A percentile compares a stretch with the other conserved stretches of the same genome.
Conservation (phyloP, 2,329 filamentous ascomycete species). For the Truncatella angustata region DNA sequence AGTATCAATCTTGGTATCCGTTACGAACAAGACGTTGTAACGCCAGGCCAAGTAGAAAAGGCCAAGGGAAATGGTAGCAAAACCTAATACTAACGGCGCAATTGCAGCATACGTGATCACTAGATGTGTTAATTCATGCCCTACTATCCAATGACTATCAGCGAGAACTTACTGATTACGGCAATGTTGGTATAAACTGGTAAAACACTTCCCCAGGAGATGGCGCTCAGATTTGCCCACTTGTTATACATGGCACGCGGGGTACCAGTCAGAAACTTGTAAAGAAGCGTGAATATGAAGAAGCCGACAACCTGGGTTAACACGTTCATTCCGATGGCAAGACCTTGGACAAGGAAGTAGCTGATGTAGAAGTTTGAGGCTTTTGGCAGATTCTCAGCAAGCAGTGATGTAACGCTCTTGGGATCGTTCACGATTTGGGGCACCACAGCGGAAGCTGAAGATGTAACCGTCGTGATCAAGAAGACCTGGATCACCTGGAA, state of each 20-base stretch:
- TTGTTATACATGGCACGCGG: slow-evolving; percentile 78
- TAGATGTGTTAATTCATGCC: slow-evolving; percentile 29
- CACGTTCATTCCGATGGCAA: slow-evolving; percentile 73
- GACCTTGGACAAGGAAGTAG: slow-evolving; percentile 90
- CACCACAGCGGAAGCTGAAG: slow-evolving; percentile 71
- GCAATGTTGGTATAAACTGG: slow-evolving; percentile 80
- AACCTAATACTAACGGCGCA: slow-evolving; percentile 79
- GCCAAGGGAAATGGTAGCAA: slow-evolving; percentile 74
- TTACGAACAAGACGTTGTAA: slow-evolving; percentile 88
- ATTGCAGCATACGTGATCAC: slow-evolving; percentile 85
- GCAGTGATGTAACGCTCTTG: slow-evolving; percentile 55
- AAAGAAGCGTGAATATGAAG: slow-evolving; percentile 69
- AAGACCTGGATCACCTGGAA: slow-evolving; percentile 94
- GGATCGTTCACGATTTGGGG: slow-evolving; percentile 64
- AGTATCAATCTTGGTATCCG: slow-evolving; percentile 78
- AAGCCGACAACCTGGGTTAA: slow-evolving; percentile 72
- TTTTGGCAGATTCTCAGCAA: slow-evolving; percentile 74
- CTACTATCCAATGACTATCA: no score
- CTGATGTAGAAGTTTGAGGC: slow-evolving; percentile 94
- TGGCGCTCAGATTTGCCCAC: slow-evolving; percentile 70
- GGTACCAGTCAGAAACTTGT: slow-evolving; percentile 71
- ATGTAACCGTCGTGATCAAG: slow-evolving; percentile 78
- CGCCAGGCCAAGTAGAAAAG: slow-evolving; percentile 86
- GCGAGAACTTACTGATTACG: slow-evolving; percentile 63
- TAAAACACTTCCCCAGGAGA: slow-evolving; percentile 82